Percentiles rank a stretch among this genome's conserved stretches.
Evolutionary conservation across 345 rosid species (phyloP).

Genomic region (Geranium brycei): DNA sequence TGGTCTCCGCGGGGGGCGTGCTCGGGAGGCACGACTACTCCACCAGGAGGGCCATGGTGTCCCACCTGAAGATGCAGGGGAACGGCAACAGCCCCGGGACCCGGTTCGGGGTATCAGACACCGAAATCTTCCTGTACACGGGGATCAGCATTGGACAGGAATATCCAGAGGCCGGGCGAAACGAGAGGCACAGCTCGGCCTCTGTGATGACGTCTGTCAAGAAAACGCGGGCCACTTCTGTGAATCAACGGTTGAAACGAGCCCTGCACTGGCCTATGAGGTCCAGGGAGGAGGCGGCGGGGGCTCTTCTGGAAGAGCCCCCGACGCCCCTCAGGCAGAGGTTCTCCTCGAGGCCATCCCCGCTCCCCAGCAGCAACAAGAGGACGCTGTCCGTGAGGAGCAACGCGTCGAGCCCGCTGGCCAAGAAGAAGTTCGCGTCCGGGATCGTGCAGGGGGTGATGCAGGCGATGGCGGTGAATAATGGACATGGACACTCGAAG

Average conservation of each 20-base stretch:
- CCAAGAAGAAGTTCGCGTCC: conserved; percentile 60
- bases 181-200: conserved; percentile 27
- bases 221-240: conserved; percentile 18
- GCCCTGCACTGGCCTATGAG: conserved; percentile 51
- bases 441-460: conserved; percentile 41
- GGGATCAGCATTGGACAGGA: conserved; percentile 9
- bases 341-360: conserved; percentile 31
- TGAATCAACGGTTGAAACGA: conserved; percentile 39
- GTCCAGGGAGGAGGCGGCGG: too few relatives aligned
- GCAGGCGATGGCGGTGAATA: conserved; percentile 29
- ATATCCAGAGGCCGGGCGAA: not conserved
- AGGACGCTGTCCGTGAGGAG: conserved; percentile 70
- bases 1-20: conserved; percentile 72
- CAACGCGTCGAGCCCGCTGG: conserved; percentile 59
- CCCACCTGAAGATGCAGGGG: conserved; percentile 59
- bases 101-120: conserved; percentile 51
- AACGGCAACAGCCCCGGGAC: conserved; percentile 67
- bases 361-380: conserved; percentile 44
- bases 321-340: conserved; percentile 62
- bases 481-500: conserved; percentile 62
- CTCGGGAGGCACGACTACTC: conserved; percentile 39
- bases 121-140: conserved; percentile 52
- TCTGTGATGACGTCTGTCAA: conserved; percentile 20
- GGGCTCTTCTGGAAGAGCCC: conserved; percentile 14
- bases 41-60: conserved; percentile 46